Evolutionary conservation across 495 filamentous ascomycete species (phyloP).

Genomic region (Xylaria acuta): DNA sequence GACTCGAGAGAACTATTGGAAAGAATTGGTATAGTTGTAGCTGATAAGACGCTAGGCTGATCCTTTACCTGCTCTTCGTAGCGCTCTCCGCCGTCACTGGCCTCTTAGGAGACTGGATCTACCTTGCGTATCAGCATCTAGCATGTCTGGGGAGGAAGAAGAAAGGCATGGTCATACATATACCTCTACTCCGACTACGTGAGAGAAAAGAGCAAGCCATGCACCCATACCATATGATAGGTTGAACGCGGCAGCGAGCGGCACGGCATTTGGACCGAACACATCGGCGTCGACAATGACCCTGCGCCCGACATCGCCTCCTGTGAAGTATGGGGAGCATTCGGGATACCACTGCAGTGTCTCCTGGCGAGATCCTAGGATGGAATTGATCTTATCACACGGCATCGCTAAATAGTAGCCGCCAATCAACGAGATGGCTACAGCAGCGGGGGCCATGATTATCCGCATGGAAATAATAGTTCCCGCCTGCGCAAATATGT

Average conservation of each 20-base stretch:
- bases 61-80: not conserved
- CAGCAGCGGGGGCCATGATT: not conserved
- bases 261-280: not conserved
- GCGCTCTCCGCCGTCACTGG: not conserved
- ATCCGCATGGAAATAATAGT: constrained; percentile 2
- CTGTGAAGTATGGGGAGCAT: constrained; percentile 9
- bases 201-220: constrained; percentile 8
- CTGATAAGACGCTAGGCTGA: not conserved
- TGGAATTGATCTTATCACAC: constrained; percentile 21
- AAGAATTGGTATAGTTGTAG: not conserved
- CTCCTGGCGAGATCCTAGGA: not conserved
- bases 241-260: constrained; percentile 3
- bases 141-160: not conserved
- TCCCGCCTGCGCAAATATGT: not conserved
- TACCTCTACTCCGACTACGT: constrained; percentile 7
- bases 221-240: constrained; percentile 11
- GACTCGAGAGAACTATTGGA: no score
- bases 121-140: not conserved
- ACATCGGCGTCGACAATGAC: constrained; percentile 9
- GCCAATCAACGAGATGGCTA: not conserved
- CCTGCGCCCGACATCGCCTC: not conserved
- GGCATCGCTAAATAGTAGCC: constrained; percentile 19
- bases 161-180: constrained; percentile 7
- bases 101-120: not conserved
- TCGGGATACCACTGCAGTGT: constrained; percentile 12